Conservation (phyloP, 2,329 filamentous ascomycete species). For the Metarhizium humberi region DNA sequence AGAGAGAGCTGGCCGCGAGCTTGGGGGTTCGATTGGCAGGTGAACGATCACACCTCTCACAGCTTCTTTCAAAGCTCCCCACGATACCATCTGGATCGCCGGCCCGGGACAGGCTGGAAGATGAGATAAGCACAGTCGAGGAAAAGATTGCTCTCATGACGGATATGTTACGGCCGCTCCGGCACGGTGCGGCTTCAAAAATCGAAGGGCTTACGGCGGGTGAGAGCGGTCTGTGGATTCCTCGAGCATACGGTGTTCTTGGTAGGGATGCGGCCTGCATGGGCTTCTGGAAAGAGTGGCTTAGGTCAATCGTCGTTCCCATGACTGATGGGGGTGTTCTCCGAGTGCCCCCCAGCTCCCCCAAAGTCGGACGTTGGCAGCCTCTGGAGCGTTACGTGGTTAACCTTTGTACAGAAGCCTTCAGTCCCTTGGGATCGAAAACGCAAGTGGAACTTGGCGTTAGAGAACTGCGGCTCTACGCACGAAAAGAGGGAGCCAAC, state of each 20-base stretch:
- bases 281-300: conserved; percentile 97
- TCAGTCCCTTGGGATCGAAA: conserved; percentile 84
- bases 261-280: conserved; percentile 77
- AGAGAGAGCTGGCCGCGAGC: conserved; percentile 85
- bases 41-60: conserved; percentile 83
- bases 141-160: conserved; percentile 97
- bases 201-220: conserved; percentile 94
- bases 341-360: conserved; percentile 78
- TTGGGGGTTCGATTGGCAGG: conserved; percentile 77
- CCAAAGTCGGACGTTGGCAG: conserved; percentile 88
- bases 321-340: conserved; percentile 85
- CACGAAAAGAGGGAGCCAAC: conserved; percentile 84
- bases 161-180: conserved; percentile 82
- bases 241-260: conserved; percentile 84
- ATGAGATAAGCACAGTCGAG: conserved; percentile 90
- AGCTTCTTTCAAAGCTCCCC: conserved; percentile 75
- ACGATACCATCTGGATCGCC: conserved; percentile 69
- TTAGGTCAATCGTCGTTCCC: conserved; percentile 84
- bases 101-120: conserved; percentile 76
- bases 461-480: conserved; percentile 82
- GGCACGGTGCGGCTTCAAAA: conserved; percentile 91
- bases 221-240: conserved; percentile 93
- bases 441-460: conserved; percentile 91
- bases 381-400: conserved; percentile 94
- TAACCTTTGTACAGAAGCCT: conserved; percentile 91